Evolutionary conservation across 352 stramenopile species (phyloP).

Genomic region (Pythium insidiosum): DNA sequence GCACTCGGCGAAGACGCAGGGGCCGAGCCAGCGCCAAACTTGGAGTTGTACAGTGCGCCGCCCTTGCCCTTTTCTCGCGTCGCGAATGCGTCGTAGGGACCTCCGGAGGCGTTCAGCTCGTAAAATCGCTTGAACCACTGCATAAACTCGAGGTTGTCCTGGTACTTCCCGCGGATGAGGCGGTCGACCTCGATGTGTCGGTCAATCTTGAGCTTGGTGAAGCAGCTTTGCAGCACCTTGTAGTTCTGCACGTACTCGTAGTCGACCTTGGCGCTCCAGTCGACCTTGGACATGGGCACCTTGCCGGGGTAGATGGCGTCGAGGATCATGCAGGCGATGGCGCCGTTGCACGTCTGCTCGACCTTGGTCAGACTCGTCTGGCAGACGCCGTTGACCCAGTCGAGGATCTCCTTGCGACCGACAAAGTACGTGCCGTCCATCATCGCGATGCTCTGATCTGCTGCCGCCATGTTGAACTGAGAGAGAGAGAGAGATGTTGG

Average conservation of each 20-base stretch:
- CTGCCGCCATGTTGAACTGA: conserved; percentile 39
- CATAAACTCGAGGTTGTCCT: conserved; percentile 99
- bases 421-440: conserved; percentile 98
- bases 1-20: conserved; percentile 22
- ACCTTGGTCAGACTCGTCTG: conserved; percentile 94
- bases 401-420: conserved; percentile 95
- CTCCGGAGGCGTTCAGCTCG: conserved; percentile 73
- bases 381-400: conserved; percentile 98
- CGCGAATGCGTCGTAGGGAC: conserved; percentile 92
- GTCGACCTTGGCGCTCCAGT: conserved; percentile 96
- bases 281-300: conserved; percentile 96
- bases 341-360: conserved; percentile 95
- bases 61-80: conserved; percentile 94
- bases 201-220: conserved; percentile 94
- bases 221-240: conserved; percentile 98
- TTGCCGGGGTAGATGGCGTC: conserved; percentile 92
- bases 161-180: conserved; percentile 98
- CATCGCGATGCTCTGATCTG: conserved; percentile 89
- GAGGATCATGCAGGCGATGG: conserved; percentile 96
- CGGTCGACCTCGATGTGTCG: conserved; percentile 96
- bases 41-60: conserved; percentile 68
- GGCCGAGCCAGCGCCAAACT: conserved; percentile 33
- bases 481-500: not conserved
- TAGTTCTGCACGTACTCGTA: conserved; percentile 99
- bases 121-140: conserved; percentile 97